A percentile compares a stretch with the other conserved stretches of the same genome.
These are phyloP conservation scores for Salvia rosmarinus DNA, from an alignment of 257 asterid genomes.

Conservation along the genomic window DNA sequence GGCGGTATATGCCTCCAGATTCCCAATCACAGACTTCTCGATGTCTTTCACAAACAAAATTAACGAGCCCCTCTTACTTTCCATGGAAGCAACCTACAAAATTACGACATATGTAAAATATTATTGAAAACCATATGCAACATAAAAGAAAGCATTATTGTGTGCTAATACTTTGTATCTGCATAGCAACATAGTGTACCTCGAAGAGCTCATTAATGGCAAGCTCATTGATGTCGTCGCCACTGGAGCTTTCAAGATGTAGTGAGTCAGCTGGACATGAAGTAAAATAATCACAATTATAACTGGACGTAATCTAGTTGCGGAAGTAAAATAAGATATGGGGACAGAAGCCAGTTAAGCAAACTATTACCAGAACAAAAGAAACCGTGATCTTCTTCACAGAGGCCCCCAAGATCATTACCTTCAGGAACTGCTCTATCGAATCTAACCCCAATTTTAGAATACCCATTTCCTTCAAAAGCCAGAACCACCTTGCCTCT, in stretches of 20 bases:
- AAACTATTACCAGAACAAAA: conserved; percentile 72
- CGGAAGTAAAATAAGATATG: conserved; percentile 5
- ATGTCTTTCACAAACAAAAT: conserved; percentile 76
- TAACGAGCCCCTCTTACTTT: conserved; percentile 64
- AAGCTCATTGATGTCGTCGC: conserved; percentile 64
- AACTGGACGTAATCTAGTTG: neutral
- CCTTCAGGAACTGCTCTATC: conserved; percentile 81
- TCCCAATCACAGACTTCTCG: conserved; percentile 75
- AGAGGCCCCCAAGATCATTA: conserved; percentile 86
- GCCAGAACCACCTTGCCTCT: conserved; percentile 81
- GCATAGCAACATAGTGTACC: conserved; percentile 45
- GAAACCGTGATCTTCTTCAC: conserved; percentile 90
- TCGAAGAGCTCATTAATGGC: conserved; percentile 78
- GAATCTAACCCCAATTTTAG: conserved; percentile 90
- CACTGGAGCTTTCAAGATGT: conserved; percentile 63
- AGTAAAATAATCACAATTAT: conserved; percentile 24
- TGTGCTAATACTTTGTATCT: neutral
- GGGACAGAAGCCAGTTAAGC: conserved; percentile 7
- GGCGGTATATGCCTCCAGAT: conserved; percentile 61
- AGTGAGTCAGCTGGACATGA: conserved; percentile 66
- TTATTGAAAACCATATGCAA: conserved; percentile 13
- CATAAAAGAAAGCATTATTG: conserved; percentile 13
- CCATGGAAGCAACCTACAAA: conserved; percentile 68
- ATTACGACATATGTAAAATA: neutral
- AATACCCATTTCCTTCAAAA: conserved; percentile 72